phyloP scores from a whole-genome alignment of 2,329 filamentous ascomycete species.

The Exophiala calicioides region DNA sequence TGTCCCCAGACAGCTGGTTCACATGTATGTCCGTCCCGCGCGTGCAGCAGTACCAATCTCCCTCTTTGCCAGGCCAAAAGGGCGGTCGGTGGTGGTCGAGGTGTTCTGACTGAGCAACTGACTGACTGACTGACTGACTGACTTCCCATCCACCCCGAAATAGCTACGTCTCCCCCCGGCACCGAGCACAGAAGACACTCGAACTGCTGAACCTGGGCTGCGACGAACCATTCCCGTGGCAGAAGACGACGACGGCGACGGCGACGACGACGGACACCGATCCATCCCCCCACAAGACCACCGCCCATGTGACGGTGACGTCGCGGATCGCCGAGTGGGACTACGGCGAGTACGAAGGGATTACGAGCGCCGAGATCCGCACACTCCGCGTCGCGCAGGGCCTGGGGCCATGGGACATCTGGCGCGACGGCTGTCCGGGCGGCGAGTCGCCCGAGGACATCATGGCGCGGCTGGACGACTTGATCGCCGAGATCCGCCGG shows the following conservation, averaged over 20 bases:
- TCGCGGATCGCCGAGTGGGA: constrained; percentile 81
- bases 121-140: constrained; percentile 12
- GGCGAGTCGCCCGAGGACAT: constrained; percentile 81
- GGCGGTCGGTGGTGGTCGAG: no score
- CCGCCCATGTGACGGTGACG: constrained; percentile 65
- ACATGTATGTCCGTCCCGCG: constrained; percentile 65
- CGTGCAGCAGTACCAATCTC: no score
- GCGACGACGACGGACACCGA: constrained; percentile 18
- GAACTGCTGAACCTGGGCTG: constrained; percentile 79
- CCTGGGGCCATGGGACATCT: constrained; percentile 73
- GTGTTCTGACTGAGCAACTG: no score
- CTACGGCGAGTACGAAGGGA: constrained; percentile 83
- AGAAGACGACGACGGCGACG: constrained; percentile 40
- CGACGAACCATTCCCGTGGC: constrained; percentile 71
- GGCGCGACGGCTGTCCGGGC: constrained; percentile 81
- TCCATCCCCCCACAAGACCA: constrained; percentile 51
- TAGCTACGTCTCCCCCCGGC: constrained; percentile 81
- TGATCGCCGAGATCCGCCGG: constrained; percentile 73
- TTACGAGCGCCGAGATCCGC: constrained; percentile 70
- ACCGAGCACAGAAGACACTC: constrained; percentile 83
- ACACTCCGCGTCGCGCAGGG: constrained; percentile 59
- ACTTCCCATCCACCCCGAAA: constrained; percentile 6
- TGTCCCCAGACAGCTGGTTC: constrained; percentile 75
- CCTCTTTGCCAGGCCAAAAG: no score
- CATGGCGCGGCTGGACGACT: constrained; percentile 67